Percentiles rank a stretch among this genome's conserved stretches.
Conservation (phyloP, 2,329 filamentous ascomycete genomes). For the Leptographium wingfieldii region DNA sequence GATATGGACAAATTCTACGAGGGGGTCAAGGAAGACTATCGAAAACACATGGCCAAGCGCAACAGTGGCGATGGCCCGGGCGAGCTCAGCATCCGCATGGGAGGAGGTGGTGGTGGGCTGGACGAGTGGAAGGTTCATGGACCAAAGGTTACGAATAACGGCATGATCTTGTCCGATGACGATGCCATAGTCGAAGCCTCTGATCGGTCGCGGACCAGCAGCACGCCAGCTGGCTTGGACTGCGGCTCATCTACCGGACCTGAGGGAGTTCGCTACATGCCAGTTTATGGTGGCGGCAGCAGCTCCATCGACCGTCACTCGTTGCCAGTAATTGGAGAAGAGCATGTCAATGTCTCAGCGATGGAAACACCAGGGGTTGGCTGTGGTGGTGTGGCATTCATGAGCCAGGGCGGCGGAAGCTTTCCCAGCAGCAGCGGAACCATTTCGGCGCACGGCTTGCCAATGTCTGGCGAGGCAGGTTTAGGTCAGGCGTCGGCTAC, state of each 20-base stretch:
- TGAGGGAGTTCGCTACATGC: conserved; percentile 10
- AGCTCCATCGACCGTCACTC: neutral
- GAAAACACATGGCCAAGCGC: conserved; percentile 15
- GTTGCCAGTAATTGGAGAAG: neutral
- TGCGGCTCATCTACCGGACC: conserved; percentile 16
- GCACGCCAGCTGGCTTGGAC: neutral
- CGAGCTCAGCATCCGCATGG: conserved; percentile 27
- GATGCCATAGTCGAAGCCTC: conserved; percentile 14
- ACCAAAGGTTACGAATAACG: conserved; percentile 29
- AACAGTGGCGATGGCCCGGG: conserved; percentile 11
- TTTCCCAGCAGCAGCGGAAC: neutral
- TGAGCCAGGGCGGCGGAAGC: neutral
- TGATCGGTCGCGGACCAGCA: conserved; percentile 18
- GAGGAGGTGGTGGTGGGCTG: conserved; percentile 34
- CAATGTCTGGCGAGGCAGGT: neutral
- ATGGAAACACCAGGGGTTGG: neutral
- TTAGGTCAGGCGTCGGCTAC: neutral
- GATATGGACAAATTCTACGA: conserved; percentile 41
- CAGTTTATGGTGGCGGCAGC: neutral
- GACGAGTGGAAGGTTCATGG: conserved; percentile 38
- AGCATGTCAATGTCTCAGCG: too few species aligned
- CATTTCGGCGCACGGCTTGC: neutral
- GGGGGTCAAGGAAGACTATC: conserved; percentile 36
- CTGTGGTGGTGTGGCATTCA: neutral
- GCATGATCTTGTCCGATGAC: conserved; percentile 21